Evolutionary conservation across 1,284 basidiomycete genomes (phyloP), one percentile per base, ranked within the genome.

Genomic region (Marasmius fiardii): DNA sequence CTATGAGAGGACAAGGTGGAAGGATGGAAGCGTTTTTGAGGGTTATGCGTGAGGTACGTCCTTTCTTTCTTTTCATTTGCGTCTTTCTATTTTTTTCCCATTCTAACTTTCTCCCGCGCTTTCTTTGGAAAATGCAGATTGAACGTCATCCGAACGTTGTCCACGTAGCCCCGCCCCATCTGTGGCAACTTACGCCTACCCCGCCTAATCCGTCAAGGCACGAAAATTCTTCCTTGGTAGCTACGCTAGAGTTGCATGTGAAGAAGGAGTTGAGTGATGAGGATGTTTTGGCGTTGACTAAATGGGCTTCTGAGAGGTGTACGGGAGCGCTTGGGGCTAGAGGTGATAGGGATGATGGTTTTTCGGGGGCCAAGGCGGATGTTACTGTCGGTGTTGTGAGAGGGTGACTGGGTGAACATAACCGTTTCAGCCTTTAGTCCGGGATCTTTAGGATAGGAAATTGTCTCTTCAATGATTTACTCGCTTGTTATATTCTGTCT

Each of bases 221-320:
- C 56, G 63, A 53, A 64, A 67, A 69, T 20, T 77, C 80, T 53
- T 71, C 75, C 37, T 72, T 95, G 43, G 84, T 96, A n/a, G 85
- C 92, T 21, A 93, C 92, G 20, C 72, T 96, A 31, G 85, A 90
- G 62, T 72, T 93, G 41, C 91, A 92, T 64, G 89, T 95, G 16
- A 74, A 79, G 50, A 69, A 77, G 35, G 86, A 90, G 56, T 65
- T 91, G 35, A 76, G 76, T 7, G 92, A 95, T 68, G 78, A 78
- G 35, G 91, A 93, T 51, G 78, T 93, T 41, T 64, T 95, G 49
- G 77, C 76, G 62, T 71, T 93, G 45, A 92, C 89, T 33, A 72
- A 74, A 43, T 90, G 87, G 84, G 86, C 86, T 28, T 84, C 83
- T 76, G 86, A 89, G 64, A 78, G 79, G 51, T 82, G 81, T 64